phyloP scores from a whole-genome alignment of 441 rosid genomes.

The Codiaeum variegatum region DNA sequence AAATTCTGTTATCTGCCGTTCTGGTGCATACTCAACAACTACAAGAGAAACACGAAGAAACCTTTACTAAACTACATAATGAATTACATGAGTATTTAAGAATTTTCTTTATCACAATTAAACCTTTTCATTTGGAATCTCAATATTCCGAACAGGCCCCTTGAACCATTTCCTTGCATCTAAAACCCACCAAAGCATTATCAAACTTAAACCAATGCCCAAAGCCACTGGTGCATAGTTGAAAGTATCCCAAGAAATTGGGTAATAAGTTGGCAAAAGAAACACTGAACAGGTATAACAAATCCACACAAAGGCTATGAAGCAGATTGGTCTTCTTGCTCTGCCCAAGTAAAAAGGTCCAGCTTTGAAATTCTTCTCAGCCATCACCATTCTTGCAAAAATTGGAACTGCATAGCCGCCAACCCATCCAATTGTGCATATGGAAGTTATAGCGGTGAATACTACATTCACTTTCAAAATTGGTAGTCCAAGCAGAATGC shows the following conservation, averaged over 20 bases:
- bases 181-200: conserved; percentile 54
- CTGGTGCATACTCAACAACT: neutral
- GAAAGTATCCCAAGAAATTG: conserved; percentile 45
- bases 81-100: neutral
- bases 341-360: conserved; percentile 57
- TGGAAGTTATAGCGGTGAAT: conserved; percentile 56
- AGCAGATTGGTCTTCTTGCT: conserved; percentile 49
- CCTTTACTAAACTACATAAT: neutral
- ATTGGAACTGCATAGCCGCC: conserved; percentile 58
- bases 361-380: conserved; percentile 43
- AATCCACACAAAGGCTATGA: conserved; percentile 52
- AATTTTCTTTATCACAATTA: conserved; percentile 6
- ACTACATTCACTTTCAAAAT: conserved; percentile 48
- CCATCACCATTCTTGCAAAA: conserved; percentile 50
- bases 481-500: conserved; percentile 53
- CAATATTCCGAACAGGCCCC: conserved; percentile 56
- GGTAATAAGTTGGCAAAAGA: conserved; percentile 51
- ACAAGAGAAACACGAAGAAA: neutral
- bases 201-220: conserved; percentile 33
- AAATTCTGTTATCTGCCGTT: neutral
- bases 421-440: conserved; percentile 60
- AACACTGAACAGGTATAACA: conserved; percentile 54
- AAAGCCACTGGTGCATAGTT: conserved; percentile 59
- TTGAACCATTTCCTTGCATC: conserved; percentile 62
- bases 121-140: conserved; percentile 26